Conservation (phyloP, 2,329 filamentous ascomycete genomes). For the Ophiostoma tasmaniense region DNA sequence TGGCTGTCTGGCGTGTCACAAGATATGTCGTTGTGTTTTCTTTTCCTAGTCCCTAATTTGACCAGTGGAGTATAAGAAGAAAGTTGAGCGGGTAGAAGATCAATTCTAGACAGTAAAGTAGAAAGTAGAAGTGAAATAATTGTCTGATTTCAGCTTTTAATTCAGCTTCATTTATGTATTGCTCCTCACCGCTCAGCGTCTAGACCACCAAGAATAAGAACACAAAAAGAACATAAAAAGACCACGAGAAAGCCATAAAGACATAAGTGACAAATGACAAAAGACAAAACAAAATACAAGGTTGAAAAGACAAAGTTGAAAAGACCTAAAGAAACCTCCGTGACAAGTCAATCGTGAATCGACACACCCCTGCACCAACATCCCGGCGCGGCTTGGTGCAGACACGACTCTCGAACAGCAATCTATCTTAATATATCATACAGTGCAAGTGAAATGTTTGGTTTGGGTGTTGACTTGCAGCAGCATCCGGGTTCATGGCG, state of each 20-base stretch:
- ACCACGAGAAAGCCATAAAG: not conserved
- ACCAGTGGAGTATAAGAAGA: not conserved
- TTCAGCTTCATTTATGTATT: not conserved
- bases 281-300: not conserved
- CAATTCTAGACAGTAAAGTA: not conserved
- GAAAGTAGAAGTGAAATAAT: not conserved
- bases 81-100: not conserved
- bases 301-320: not conserved
- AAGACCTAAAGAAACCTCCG: not conserved
- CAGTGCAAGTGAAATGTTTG: not conserved
- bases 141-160: not conserved
- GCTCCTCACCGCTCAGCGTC: not conserved
- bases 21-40: not conserved
- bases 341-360: not conserved
- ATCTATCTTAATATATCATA: not conserved
- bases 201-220: not conserved
- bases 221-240: not conserved
- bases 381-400: not conserved
- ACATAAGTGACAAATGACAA: not conserved
- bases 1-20: not conserved
- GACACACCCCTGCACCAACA: not conserved
- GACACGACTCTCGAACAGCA: not conserved
- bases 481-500: not conserved
- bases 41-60: not conserved
- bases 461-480: conserved; percentile 3